Conservation (phyloP, 2,329 filamentous ascomycete genomes). For the Calonectria pseudoreteaudii region DNA sequence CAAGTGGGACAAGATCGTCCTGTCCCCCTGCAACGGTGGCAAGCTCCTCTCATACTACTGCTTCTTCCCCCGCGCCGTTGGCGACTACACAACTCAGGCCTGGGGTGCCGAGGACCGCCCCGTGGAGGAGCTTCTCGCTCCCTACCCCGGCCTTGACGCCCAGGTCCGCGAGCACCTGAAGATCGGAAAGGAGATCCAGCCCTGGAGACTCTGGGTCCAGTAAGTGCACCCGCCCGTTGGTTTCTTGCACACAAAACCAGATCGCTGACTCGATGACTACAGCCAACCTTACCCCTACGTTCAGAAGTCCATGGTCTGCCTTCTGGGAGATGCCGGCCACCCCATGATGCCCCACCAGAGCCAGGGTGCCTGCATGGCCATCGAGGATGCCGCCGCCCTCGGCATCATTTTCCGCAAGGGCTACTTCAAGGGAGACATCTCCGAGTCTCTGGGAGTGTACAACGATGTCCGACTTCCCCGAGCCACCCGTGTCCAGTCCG, state of each 20-base stretch:
- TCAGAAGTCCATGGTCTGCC: constrained; percentile 61
- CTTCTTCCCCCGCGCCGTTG: constrained; percentile 67
- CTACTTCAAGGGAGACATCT: constrained; percentile 61
- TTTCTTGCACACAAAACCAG: too few relatives aligned
- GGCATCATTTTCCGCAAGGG: constrained; percentile 68
- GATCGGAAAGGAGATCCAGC: constrained; percentile 72
- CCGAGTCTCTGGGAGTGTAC: constrained; percentile 61
- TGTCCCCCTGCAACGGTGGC: constrained; percentile 76
- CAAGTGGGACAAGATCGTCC: constrained; percentile 76
- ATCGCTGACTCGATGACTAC: not conserved
- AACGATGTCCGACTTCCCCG: constrained; percentile 65
- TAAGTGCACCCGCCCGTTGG: constrained; percentile 38
- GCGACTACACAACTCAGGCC: constrained; percentile 67
- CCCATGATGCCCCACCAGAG: constrained; percentile 79
- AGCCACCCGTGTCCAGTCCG: constrained; percentile 67
- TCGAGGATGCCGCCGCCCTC: constrained; percentile 73
- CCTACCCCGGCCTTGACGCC: constrained; percentile 69
- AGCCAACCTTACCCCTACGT: constrained; percentile 68
- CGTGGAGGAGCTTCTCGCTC: constrained; percentile 69
- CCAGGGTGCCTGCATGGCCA: constrained; percentile 77
- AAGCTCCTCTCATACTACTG: constrained; percentile 77
- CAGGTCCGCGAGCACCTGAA: constrained; percentile 68
- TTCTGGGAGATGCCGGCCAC: constrained; percentile 76
- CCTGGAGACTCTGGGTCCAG: constrained; percentile 74
- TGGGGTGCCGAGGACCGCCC: constrained; percentile 67